Conservation (phyloP, 2,329 filamentous ascomycete species). For the Elsinoe arachidis region DNA sequence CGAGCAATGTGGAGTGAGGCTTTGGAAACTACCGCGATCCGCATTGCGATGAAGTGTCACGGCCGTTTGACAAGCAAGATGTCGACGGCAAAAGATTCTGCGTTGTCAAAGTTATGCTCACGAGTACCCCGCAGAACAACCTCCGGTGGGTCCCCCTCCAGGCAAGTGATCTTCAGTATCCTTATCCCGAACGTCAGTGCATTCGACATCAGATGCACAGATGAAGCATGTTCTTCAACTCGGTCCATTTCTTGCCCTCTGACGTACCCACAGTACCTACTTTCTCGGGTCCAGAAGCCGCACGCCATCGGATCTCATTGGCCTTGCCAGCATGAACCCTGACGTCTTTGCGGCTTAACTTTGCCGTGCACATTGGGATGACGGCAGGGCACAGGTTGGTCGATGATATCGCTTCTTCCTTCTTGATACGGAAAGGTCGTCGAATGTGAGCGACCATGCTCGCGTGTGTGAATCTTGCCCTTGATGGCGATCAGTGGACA, state of each 20-base stretch:
- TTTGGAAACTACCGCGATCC: background rate
- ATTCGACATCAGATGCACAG: background rate
- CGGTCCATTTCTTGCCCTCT: background rate
- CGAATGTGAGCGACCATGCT: background rate
- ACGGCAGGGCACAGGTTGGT: background rate
- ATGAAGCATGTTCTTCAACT: background rate
- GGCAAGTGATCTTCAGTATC: slow-evolving; percentile 1
- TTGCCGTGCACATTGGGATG: background rate
- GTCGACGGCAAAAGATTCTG: background rate
- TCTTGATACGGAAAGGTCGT: slow-evolving; percentile 4
- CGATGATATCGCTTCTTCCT: background rate
- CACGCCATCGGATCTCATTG: background rate
- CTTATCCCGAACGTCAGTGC: slow-evolving; percentile 1
- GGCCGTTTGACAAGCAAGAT: background rate
- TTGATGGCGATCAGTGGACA: background rate
- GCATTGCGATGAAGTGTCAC: no score
- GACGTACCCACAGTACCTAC: background rate
- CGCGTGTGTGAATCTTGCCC: background rate
- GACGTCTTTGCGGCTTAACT: background rate
- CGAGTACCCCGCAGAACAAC: background rate
- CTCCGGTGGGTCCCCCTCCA: background rate
- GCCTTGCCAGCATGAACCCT: background rate
- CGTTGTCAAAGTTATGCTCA: background rate
- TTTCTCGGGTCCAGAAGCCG: background rate
- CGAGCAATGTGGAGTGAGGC: background rate